These are phyloP conservation scores for Hypocrella siamensis DNA, from an alignment of 2,329 filamentous ascomycete genomes.

Conservation along the genomic window DNA sequence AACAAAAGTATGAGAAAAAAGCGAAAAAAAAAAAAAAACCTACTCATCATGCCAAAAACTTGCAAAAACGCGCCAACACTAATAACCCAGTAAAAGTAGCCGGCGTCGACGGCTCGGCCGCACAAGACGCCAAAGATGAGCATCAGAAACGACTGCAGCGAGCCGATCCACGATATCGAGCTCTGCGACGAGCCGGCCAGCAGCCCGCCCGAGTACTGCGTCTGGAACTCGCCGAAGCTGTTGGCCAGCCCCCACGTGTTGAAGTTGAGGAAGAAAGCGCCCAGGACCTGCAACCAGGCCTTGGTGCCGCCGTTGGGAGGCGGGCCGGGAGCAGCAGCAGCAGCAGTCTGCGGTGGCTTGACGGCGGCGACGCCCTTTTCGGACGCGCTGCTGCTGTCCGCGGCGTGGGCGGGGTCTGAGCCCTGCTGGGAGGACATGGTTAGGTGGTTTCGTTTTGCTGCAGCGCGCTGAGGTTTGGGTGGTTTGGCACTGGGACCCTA, in stretches of 20 bases:
- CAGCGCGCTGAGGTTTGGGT: too few species aligned
- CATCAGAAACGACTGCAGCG: neutral
- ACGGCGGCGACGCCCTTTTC: too few species aligned
- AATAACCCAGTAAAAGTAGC: neutral
- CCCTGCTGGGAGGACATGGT: too few species aligned
- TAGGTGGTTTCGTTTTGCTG: too few species aligned
- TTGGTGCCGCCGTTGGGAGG: neutral
- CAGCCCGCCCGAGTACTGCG: neutral
- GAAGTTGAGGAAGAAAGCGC: neutral
- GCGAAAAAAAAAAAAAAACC: too few species aligned
- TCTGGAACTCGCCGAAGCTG: neutral
- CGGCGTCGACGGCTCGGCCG: neutral
- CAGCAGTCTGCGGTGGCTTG: too few species aligned
- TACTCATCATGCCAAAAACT: neutral
- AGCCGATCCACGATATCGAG: neutral
- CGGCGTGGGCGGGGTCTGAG: too few species aligned
- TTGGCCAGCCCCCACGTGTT: neutral
- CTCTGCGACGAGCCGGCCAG: neutral
- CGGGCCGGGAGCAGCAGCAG: neutral
- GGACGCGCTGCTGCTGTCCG: too few species aligned
- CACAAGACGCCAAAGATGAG: neutral
- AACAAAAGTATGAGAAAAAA: too few species aligned
- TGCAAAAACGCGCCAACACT: neutral
- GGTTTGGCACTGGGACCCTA: too few species aligned
- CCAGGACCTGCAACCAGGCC: neutral